phyloP scores from a whole-genome alignment of 1,284 basidiomycete genomes.

The Irpex sp. region DNA sequence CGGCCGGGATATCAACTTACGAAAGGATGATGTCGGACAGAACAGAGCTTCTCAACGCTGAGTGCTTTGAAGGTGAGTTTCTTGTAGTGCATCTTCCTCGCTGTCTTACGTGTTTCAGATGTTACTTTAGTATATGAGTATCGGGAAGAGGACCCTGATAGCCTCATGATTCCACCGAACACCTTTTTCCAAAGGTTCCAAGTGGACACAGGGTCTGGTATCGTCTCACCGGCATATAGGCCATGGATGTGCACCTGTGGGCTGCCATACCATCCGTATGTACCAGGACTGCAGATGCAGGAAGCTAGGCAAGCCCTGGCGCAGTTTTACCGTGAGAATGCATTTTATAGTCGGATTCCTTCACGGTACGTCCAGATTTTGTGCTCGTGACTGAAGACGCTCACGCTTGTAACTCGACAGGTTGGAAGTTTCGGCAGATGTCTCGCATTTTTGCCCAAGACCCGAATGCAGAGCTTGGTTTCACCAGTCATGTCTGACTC shows the following conservation, averaged over 20 bases:
- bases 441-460: slow-evolving; percentile 26
- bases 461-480: slow-evolving; percentile 22
- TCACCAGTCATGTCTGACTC: slow-evolving; percentile 18
- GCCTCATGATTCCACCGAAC: slow-evolving; percentile 8
- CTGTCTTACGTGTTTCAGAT: not conserved
- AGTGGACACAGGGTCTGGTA: not conserved
- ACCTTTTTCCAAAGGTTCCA: slow-evolving; percentile 10
- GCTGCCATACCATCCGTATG: slow-evolving; percentile 19
- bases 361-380: not conserved
- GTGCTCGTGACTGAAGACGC: not conserved
- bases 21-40: slow-evolving; percentile 19
- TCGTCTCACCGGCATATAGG: slow-evolving; percentile 12
- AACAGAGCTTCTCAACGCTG: slow-evolving; percentile 13
- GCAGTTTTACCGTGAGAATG: not conserved
- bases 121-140: slow-evolving; percentile 13
- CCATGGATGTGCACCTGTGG: slow-evolving; percentile 14
- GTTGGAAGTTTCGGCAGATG: not conserved
- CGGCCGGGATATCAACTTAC: slow-evolving; percentile 6
- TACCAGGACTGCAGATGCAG: slow-evolving; percentile 2
- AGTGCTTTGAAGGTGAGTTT: slow-evolving; percentile 13
- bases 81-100: not conserved
- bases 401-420: not conserved
- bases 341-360: not conserved
- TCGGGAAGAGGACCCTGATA: slow-evolving; percentile 14
- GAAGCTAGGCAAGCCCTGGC: not conserved